phyloP scores from a whole-genome alignment of 2,329 filamentous ascomycete genomes.

The Diaporthe velutina region DNA sequence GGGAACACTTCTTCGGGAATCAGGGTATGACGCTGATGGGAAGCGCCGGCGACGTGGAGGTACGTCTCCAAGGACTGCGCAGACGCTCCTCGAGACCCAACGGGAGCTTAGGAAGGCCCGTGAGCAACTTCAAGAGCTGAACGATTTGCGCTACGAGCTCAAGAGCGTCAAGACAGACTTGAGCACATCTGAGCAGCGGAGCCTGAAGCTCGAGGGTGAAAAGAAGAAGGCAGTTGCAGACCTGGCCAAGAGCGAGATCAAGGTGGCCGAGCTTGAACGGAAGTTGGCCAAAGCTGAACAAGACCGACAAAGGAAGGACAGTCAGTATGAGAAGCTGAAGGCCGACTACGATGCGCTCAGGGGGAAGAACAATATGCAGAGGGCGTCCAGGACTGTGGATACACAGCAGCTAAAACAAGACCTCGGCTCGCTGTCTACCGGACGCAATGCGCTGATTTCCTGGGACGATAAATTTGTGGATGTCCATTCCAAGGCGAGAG shows the following conservation, averaged over 20 bases:
- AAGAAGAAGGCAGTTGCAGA: constrained; percentile 51
- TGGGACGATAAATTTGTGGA: constrained; percentile 49
- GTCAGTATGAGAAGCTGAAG: constrained; percentile 55
- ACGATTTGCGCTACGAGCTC: constrained; percentile 66
- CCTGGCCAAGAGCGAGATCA: constrained; percentile 44
- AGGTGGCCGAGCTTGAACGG: constrained; percentile 48
- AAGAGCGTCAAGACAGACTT: constrained; percentile 64
- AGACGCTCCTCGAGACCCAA: constrained; percentile 65
- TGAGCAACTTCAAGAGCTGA: constrained; percentile 65
- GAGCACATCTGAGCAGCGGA: constrained; percentile 59
- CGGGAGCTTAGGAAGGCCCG: constrained; percentile 67
- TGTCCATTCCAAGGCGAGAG: constrained; percentile 45
- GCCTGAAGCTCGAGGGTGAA: constrained; percentile 53
- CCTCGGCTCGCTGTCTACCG: constrained; percentile 44
- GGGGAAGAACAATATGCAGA: constrained; percentile 67
- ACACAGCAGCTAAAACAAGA: constrained; percentile 43
- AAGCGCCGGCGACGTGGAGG: constrained; percentile 52
- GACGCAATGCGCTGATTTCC: constrained; percentile 33
- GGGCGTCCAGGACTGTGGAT: constrained; percentile 54
- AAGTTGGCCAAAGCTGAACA: constrained; percentile 42
- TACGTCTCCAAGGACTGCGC: constrained; percentile 63
- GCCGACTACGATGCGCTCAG: constrained; percentile 67
- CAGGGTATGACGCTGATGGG: constrained; percentile 48
- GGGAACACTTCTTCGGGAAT: constrained; percentile 61
- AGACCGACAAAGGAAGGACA: constrained; percentile 46